Percentiles rank a stretch among this genome's conserved stretches.
These are phyloP conservation scores for Naganishia kalamii DNA, from an alignment of 768 basidiomycete species.

Conservation along the genomic window DNA sequence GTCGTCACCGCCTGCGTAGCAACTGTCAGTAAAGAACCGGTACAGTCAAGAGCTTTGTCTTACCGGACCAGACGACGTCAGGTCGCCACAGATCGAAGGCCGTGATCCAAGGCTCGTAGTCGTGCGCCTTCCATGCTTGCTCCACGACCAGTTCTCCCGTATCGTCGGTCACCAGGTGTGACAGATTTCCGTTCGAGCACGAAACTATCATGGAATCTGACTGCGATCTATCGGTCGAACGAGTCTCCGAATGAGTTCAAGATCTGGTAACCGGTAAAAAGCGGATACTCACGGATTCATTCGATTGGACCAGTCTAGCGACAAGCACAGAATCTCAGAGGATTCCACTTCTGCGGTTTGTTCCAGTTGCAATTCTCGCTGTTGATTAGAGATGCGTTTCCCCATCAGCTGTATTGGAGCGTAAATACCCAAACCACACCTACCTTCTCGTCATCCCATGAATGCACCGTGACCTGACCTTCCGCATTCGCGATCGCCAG, in stretches of 20 bases:
- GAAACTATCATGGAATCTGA: slow-evolving; percentile 60
- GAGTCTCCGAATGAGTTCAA: not conserved
- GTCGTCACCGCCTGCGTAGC: slow-evolving; percentile 76
- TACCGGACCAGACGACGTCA: slow-evolving; percentile 77
- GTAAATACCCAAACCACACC: slow-evolving; percentile 22
- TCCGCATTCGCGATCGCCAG: slow-evolving; percentile 80
- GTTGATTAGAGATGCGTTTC: not conserved
- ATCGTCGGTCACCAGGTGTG: slow-evolving; percentile 52
- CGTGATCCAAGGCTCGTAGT: slow-evolving; percentile 88
- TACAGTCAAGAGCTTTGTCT: slow-evolving; percentile 16
- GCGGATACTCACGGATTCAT: slow-evolving; percentile 30
- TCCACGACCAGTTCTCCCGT: slow-evolving; percentile 52
- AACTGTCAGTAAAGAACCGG: not conserved
- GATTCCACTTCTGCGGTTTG: slow-evolving; percentile 47
- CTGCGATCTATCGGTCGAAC: slow-evolving; percentile 11
- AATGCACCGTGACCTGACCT: slow-evolving; percentile 64
- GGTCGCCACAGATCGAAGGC: slow-evolving; percentile 84
- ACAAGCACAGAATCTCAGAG: slow-evolving; percentile 68
- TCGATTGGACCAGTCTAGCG: slow-evolving; percentile 86
- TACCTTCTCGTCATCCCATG: slow-evolving; percentile 55
- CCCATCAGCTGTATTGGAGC: not conserved
- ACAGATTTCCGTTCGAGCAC: slow-evolving; percentile 69
- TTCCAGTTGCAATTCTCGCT: slow-evolving; percentile 31
- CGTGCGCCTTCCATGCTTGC: slow-evolving; percentile 76
- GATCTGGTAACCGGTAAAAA: not conserved